Conservation (phyloP, 495 filamentous ascomycete species). For the Copromyces sp. region DNA sequence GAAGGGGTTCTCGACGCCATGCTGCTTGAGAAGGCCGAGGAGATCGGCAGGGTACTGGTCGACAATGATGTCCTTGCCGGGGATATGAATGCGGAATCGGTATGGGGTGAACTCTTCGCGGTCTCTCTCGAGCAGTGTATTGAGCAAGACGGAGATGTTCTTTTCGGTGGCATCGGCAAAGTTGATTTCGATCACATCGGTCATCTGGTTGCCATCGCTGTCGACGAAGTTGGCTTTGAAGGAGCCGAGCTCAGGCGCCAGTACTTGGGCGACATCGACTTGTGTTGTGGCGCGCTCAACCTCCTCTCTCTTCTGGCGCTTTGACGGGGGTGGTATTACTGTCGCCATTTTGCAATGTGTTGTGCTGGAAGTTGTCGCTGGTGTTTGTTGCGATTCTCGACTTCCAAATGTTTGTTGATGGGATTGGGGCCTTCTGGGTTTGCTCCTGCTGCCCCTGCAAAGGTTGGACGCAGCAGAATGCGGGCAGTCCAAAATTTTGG, state of each 20-base stretch:
- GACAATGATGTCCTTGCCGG: constrained; percentile 49
- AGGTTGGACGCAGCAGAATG: not conserved
- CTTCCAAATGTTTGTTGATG: not conserved
- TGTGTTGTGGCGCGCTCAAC: constrained; percentile 63
- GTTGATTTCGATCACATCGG: constrained; percentile 63
- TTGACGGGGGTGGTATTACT: constrained; percentile 77
- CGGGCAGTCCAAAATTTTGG: constrained; percentile 17
- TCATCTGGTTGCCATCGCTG: constrained; percentile 55
- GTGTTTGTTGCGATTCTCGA: not conserved
- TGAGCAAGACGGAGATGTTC: constrained; percentile 85
- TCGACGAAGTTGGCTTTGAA: constrained; percentile 84
- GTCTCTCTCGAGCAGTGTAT: constrained; percentile 73
- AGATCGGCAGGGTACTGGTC: constrained; percentile 61
- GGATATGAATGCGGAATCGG: constrained; percentile 64
- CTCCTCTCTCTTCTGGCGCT: constrained; percentile 70
- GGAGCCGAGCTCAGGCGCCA: constrained; percentile 63
- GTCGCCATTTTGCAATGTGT: constrained; percentile 61
- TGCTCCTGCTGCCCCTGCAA: not conserved
- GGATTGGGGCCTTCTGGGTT: not conserved
- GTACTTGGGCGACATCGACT: constrained; percentile 58
- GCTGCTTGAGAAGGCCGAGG: constrained; percentile 34
- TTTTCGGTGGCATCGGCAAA: constrained; percentile 79
- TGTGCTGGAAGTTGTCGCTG: not conserved
- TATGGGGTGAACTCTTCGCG: constrained; percentile 80
- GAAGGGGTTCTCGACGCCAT: constrained; percentile 39